Percentiles rank a stretch among this genome's conserved stretches.
Conservation (phyloP, 768 basidiomycete species). For the Dacryopinax spathularia region DNA sequence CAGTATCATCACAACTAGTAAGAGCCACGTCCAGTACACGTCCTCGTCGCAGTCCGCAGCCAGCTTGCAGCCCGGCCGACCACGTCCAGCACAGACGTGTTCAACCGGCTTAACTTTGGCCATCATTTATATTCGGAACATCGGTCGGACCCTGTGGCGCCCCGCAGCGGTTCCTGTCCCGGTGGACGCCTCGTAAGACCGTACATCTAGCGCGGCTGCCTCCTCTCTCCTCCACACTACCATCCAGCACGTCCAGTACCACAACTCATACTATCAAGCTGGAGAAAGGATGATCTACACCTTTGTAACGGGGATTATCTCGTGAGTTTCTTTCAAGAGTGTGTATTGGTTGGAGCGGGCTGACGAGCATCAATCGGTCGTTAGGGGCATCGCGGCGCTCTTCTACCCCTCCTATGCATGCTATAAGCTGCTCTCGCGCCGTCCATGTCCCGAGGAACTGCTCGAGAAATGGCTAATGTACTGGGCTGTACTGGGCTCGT, state of each 20-base stretch:
- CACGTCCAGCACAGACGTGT: no score
- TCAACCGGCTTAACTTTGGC: no score
- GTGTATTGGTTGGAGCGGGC: background rate
- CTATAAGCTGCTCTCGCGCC: constrained; percentile 82
- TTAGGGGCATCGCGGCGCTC: constrained; percentile 40
- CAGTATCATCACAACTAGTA: no score
- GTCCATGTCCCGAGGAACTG: constrained; percentile 72
- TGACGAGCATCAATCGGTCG: background rate
- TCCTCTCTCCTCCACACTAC: background rate
- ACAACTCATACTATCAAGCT: no score
- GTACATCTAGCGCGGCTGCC: background rate
- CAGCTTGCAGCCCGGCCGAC: no score
- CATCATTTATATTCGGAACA: no score
- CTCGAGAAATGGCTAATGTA: constrained; percentile 95
- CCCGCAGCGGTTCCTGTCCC: no score
- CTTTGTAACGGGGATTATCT: background rate
- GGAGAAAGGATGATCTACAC: background rate
- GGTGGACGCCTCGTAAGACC: background rate
- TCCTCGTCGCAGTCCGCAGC: no score
- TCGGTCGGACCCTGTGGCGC: no score
- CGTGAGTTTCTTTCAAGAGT: background rate
- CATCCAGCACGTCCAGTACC: background rate
- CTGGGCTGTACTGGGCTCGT: constrained; percentile 46
- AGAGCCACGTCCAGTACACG: no score
- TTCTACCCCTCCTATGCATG: constrained; percentile 90